phyloP scores from a whole-genome alignment of 2,329 filamentous ascomycete species.

The Dothistroma pini region DNA sequence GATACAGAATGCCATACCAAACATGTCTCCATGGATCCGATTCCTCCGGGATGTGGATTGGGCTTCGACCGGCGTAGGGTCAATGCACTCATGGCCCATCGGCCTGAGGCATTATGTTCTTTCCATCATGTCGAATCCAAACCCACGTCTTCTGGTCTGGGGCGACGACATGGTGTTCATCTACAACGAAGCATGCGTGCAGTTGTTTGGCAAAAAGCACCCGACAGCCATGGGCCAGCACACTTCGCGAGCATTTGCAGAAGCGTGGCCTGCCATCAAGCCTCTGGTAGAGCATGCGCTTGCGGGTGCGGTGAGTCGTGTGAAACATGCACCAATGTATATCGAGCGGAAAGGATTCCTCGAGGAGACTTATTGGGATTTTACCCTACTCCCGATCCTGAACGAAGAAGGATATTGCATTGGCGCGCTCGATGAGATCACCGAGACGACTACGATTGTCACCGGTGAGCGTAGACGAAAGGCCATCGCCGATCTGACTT shows the following conservation, averaged over 20 bases:
- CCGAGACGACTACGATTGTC: conserved; percentile 24
- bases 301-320: conserved; percentile 20
- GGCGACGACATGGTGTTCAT: conserved; percentile 33
- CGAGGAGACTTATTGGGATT: conserved; percentile 33
- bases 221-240: conserved; percentile 23
- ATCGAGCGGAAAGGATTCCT: conserved; percentile 27
- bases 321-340: conserved; percentile 21
- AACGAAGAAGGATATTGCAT: conserved; percentile 19
- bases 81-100: conserved; percentile 28
- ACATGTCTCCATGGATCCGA: conserved; percentile 24
- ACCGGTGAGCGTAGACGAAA: conserved; percentile 23
- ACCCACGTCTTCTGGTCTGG: conserved; percentile 32
- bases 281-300: conserved; percentile 24
- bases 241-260: conserved; percentile 20
- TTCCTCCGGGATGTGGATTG: conserved; percentile 31
- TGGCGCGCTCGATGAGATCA: conserved; percentile 28
- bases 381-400: conserved; percentile 29
- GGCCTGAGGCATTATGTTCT: conserved; percentile 25
- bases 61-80: conserved; percentile 28
- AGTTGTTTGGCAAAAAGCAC: conserved; percentile 27
- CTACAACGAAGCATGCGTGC: conserved; percentile 32
- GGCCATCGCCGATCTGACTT: conserved; percentile 19
- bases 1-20: conserved; percentile 25
- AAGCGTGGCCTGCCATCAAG: conserved; percentile 23
- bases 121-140: conserved; percentile 31